Conservation (phyloP, 208 protist species). For the Phytomonas sp. region DNA sequence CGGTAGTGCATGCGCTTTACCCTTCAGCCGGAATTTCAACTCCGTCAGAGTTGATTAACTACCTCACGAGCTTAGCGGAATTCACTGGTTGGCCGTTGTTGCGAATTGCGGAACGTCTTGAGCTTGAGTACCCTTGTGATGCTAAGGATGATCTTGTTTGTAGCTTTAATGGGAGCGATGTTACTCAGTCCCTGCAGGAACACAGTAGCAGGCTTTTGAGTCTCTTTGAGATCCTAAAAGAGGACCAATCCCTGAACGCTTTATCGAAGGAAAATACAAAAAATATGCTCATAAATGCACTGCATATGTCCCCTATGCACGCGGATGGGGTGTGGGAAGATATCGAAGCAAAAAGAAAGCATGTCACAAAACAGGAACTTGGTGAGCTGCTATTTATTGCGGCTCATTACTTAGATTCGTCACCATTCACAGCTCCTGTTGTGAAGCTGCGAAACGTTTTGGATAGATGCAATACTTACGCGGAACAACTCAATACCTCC, state of each 20-base stretch:
- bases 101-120: constrained; percentile 51
- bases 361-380: constrained; percentile 44
- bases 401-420: constrained; percentile 45
- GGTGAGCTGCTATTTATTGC: constrained; percentile 43
- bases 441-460: constrained; percentile 54
- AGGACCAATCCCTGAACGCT: constrained; percentile 22
- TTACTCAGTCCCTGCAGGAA: constrained; percentile 30
- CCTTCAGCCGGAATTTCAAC: constrained; percentile 47
- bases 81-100: constrained; percentile 53
- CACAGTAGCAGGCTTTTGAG: constrained; percentile 19
- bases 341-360: constrained; percentile 15
- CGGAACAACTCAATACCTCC: background rate
- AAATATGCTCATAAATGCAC: constrained; percentile 26
- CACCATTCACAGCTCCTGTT: constrained; percentile 42
- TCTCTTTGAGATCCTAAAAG: constrained; percentile 38
- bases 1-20: constrained; percentile 68
- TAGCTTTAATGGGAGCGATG: constrained; percentile 25
- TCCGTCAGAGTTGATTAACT: constrained; percentile 61
- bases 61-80: constrained; percentile 67
- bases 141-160: constrained; percentile 42
- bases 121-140: constrained; percentile 50
- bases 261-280: constrained; percentile 30
- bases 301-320: constrained; percentile 33
- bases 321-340: constrained; percentile 32
- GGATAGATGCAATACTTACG: constrained; percentile 12